Evolutionary conservation across 495 filamentous ascomycete species (phyloP).

Genomic region (Bombardia bombarda): DNA sequence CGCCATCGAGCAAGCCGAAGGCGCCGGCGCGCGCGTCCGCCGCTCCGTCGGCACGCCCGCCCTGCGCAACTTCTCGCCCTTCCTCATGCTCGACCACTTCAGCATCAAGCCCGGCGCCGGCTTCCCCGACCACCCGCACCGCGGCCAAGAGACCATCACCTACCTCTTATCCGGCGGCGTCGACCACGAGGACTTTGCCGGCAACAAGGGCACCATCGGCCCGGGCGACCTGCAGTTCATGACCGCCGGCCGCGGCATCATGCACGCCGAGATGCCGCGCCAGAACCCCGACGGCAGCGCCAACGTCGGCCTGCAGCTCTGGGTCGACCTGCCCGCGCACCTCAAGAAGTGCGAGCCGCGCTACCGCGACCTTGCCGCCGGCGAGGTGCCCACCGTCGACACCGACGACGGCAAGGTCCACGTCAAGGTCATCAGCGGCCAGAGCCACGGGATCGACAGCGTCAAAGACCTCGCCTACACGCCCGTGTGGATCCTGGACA

Average conservation of each 20-base stretch:
- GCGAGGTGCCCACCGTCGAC: slow-evolving; percentile 65
- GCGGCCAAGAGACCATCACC: slow-evolving; percentile 74
- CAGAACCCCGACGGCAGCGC: slow-evolving; percentile 67
- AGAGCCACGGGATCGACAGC: slow-evolving; percentile 72
- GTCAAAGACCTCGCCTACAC: slow-evolving; percentile 90
- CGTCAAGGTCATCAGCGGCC: slow-evolving; percentile 85
- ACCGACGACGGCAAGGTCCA: slow-evolving; percentile 64
- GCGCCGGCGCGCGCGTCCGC: slow-evolving; percentile 80
- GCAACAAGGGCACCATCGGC: slow-evolving; percentile 77
- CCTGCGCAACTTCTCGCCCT: slow-evolving; percentile 82
- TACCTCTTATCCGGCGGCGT: slow-evolving; percentile 77
- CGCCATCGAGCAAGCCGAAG: slow-evolving; percentile 81
- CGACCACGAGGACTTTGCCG: slow-evolving; percentile 95
- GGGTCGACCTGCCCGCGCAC: slow-evolving; percentile 81
- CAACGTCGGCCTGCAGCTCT: slow-evolving; percentile 86
- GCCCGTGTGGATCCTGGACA: slow-evolving; percentile 86
- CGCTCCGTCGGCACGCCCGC: slow-evolving; percentile 81
- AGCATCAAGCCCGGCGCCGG: slow-evolving; percentile 70
- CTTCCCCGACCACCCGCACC: slow-evolving; percentile 31
- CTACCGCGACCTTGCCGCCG: slow-evolving; percentile 73
- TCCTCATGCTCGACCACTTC: slow-evolving; percentile 98
- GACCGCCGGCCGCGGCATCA: slow-evolving; percentile 87
- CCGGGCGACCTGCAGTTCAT: slow-evolving; percentile 92
- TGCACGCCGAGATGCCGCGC: slow-evolving; percentile 94
- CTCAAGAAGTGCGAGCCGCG: slow-evolving; percentile 86